Base-by-base conservation (phyloP, 306 rosid species). In the Cucumis hystrix region DNA sequence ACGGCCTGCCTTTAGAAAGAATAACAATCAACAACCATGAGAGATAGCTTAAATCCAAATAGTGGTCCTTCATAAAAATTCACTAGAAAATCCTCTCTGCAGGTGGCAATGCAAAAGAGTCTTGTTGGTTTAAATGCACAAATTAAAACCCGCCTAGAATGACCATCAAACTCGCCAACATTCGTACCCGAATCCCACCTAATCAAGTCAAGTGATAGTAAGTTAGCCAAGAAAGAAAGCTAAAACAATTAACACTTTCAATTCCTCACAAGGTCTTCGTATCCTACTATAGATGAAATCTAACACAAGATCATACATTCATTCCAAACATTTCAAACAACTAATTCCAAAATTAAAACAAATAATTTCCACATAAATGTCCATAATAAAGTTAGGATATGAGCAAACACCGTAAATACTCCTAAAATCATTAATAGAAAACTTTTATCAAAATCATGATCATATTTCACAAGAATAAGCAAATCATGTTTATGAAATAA, bases 171-270 rank as follows among this genome's bases (percentile, higher is more conserved):
- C 77, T 94, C 98, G 25, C 98, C 96, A n/a, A 94, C 95, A 33
- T 92, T 94, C 2, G 98, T 87, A 25, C 97, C 97, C 0, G 97
- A 90, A 85, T 95, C 99, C 97, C 97, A 95, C 96, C 99, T 93
- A 37, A 52, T 52, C 41, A 55, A 6, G 21, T 15, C 57, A 52
- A 52, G 8, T 16, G 8, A 16, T 2, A 52, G 57, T 16, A 16
- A 20, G 57, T 52, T 15, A 52, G n/a, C 2, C 20, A 16, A 16
- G 79, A 75, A 33, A 28, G 62, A 28, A 15, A 47, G 21, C 35
- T 13, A 23, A 69, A 7, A 7, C 25, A 72, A 30, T 18, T 8
- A 4, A 5, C 21, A 64, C 23, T 68, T 65, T 37, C 72, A 13
- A 37, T 33, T 68, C 56, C 56, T 21, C 14, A 28, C 7, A 68